Evolutionary conservation across 345 rosid genomes (phyloP).

Genomic region (Citrus inodora): DNA sequence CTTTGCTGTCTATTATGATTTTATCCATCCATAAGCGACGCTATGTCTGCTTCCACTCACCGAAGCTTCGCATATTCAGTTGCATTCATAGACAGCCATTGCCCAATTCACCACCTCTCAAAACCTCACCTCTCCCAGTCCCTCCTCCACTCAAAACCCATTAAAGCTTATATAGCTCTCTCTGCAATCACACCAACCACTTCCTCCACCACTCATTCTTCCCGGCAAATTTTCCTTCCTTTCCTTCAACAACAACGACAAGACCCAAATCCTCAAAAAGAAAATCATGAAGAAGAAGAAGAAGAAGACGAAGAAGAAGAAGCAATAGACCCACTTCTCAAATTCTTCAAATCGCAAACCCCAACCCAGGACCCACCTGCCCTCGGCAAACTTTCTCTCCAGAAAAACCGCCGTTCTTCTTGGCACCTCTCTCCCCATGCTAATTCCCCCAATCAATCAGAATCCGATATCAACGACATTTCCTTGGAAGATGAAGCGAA

Average conservation of each 20-base stretch:
- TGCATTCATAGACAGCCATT: neutral
- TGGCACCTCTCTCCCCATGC: slow-evolving; percentile 57
- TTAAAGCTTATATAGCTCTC: slow-evolving; percentile 17
- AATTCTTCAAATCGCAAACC: slow-evolving; percentile 61
- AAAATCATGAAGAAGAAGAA: neutral
- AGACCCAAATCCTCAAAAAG: neutral
- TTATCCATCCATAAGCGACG: neutral
- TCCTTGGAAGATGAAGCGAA: slow-evolving; percentile 10
- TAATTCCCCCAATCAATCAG: slow-evolving; percentile 13
- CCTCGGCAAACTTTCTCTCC: slow-evolving; percentile 49
- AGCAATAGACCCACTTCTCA: slow-evolving; percentile 49
- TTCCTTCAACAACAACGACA: slow-evolving; percentile 25
- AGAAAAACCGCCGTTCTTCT: slow-evolving; percentile 60
- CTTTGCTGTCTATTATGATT: neutral
- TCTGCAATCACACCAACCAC: slow-evolving; percentile 38
- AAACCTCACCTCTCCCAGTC: slow-evolving; percentile 5
- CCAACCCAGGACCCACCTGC: slow-evolving; percentile 45
- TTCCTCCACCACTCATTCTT: slow-evolving; percentile 22
- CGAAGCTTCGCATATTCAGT: slow-evolving; percentile 5
- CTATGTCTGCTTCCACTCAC: slow-evolving; percentile 8
- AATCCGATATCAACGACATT: slow-evolving; percentile 14
- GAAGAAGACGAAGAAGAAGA: slow-evolving; percentile 25
- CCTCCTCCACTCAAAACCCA: slow-evolving; percentile 19
- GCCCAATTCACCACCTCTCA: neutral
- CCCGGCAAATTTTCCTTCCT: slow-evolving; percentile 60